phyloP scores from a whole-genome alignment of 2,329 filamentous ascomycete species.

The Cytospora mali region DNA sequence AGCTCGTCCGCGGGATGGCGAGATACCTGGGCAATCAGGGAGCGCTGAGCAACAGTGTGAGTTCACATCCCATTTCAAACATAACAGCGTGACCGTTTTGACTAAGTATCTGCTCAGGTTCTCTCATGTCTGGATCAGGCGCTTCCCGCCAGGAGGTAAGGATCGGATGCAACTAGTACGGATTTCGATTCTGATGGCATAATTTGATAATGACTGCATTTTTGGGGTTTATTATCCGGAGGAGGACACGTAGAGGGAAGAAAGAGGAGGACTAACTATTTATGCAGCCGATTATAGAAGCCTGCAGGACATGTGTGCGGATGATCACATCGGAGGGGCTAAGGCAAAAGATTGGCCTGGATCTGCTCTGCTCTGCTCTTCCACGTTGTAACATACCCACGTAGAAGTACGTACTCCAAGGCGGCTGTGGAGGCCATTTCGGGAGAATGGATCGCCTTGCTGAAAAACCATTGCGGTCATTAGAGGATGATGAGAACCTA shows the following conservation, averaged over 20 bases:
- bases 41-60: slow-evolving; percentile 44
- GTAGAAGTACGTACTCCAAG: slow-evolving; percentile 5
- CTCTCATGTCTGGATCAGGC: slow-evolving; percentile 40
- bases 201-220: slow-evolving; percentile 10
- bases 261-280: not conserved
- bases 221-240: slow-evolving; percentile 2
- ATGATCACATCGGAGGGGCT: not conserved
- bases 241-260: not conserved
- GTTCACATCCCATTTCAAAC: slow-evolving; percentile 30
- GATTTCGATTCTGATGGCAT: slow-evolving; percentile 5
- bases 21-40: slow-evolving; percentile 69
- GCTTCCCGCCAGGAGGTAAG: slow-evolving; percentile 33
- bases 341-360: slow-evolving; percentile 19
- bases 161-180: not conserved
- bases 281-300: not conserved
- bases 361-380: slow-evolving; percentile 35
- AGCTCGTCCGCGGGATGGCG: slow-evolving; percentile 68
- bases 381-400: slow-evolving; percentile 28
- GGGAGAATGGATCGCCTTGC: not conserved
- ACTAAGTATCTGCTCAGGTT: slow-evolving; percentile 32
- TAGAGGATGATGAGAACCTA: not conserved
- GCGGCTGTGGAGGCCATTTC: not conserved
- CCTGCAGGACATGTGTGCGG: not conserved
- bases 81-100: too few relatives aligned
- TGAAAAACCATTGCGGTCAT: slow-evolving; percentile 15